A percentile compares a stretch with the other conserved stretches of the same genome.
Conservation (phyloP, 176 grass and related monocot genomes). For the Microstegium vimineum region DNA sequence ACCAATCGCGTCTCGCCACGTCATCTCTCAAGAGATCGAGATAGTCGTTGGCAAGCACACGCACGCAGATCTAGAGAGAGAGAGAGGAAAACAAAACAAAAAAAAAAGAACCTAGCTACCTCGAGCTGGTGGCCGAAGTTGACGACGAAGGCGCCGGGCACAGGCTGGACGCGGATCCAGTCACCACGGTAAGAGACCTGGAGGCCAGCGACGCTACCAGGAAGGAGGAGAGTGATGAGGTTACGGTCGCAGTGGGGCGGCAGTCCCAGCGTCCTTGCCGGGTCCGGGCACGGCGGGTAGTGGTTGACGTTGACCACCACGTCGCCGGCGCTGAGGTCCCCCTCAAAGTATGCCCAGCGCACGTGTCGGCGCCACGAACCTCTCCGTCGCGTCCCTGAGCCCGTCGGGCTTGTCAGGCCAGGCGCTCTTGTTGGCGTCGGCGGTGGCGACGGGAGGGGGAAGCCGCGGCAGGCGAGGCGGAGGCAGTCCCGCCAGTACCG, state of each 20-base stretch:
- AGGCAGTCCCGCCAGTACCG: conserved; percentile 72
- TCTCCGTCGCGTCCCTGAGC: conserved; percentile 39
- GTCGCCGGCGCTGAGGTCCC: conserved; percentile 44
- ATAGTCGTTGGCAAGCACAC: too few species aligned
- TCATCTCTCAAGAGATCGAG: too few species aligned
- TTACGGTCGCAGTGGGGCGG: conserved; percentile 74
- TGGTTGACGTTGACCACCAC: conserved; percentile 45
- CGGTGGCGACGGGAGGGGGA: too few species aligned
- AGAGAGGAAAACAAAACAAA: too few species aligned
- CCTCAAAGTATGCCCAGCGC: conserved; percentile 57
- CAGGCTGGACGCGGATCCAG: conserved; percentile 43
- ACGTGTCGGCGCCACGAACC: conserved; percentile 42
- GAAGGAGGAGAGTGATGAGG: conserved; percentile 56
- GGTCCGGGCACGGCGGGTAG: conserved; percentile 14
- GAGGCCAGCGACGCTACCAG: conserved; percentile 45
- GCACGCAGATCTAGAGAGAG: too few species aligned
- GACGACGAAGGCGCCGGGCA: conserved; percentile 49
- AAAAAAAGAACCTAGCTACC: too few species aligned
- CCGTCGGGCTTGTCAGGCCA: conserved; percentile 60
- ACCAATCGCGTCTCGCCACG: too few species aligned
- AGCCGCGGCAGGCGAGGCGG: conserved; percentile 39
- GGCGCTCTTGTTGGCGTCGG: not conserved
- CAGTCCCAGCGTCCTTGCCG: conserved; percentile 58
- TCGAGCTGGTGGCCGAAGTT: conserved; percentile 69
- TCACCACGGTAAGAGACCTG: conserved; percentile 45